Evolutionary conservation across 78 protist genomes (phyloP).

Genomic region (Monocercomonoides exilis): DNA sequence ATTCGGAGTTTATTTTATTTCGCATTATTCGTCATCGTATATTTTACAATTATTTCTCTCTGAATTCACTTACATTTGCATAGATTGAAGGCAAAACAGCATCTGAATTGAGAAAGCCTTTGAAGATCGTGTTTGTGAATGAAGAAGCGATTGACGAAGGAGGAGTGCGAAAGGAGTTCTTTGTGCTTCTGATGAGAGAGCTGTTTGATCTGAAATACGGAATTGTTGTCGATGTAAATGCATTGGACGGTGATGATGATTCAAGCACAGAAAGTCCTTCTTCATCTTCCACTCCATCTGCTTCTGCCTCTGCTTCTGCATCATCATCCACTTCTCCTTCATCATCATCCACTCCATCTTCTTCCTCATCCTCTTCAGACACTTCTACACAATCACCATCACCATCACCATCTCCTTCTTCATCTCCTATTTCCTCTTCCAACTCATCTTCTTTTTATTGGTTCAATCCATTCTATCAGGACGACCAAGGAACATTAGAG

Average conservation of each 20-base stretch:
- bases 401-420: neutral
- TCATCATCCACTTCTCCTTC: too few relatives aligned
- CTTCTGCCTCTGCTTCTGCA: neutral
- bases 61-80: too few relatives aligned
- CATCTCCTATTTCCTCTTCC: neutral
- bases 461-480: neutral
- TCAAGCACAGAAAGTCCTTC: too few relatives aligned
- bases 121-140: conserved; percentile 2
- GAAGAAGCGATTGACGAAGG: conserved; percentile 16
- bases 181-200: conserved; percentile 13
- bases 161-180: conserved; percentile 20
- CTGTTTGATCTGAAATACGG: conserved; percentile 17
- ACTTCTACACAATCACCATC: too few relatives aligned
- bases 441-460: neutral
- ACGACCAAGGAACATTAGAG: neutral
- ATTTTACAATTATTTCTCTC: too few relatives aligned
- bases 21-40: too few relatives aligned
- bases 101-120: neutral
- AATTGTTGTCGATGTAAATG: neutral
- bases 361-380: too few relatives aligned
- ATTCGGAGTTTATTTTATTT: too few relatives aligned
- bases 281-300: too few relatives aligned
- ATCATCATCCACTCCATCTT: too few relatives aligned
- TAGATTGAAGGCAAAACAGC: neutral
- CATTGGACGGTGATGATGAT: too few relatives aligned